Percentiles rank a stretch among this genome's conserved stretches.
These are phyloP conservation scores for Epichloe amarillans DNA, from an alignment of 2,329 filamentous ascomycete species.

Conservation along the genomic window DNA sequence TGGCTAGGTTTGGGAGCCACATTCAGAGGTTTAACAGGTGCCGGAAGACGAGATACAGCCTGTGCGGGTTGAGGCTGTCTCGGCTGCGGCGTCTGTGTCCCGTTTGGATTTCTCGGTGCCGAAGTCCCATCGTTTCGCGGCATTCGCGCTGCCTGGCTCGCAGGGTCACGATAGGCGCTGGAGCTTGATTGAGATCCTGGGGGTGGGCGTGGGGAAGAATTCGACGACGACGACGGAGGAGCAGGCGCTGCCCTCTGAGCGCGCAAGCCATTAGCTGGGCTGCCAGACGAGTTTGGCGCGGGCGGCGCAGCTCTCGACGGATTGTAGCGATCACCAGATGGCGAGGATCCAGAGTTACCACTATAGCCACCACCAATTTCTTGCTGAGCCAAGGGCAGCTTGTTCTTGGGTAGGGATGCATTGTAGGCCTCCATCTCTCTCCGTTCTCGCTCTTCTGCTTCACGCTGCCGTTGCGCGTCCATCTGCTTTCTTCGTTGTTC, in stretches of 20 bases:
- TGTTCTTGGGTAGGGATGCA: slow-evolving; percentile 71
- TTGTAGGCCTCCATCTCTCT: slow-evolving; percentile 82
- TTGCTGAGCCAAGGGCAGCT: slow-evolving; percentile 72
- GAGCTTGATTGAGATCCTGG: slow-evolving; percentile 37
- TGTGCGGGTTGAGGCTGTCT: slow-evolving; percentile 32
- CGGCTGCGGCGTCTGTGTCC: slow-evolving; percentile 37
- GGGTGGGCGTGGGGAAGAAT: slow-evolving; percentile 29
- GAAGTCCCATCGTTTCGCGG: slow-evolving; percentile 34
- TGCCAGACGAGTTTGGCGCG: slow-evolving; percentile 48
- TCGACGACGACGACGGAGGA: slow-evolving; percentile 35
- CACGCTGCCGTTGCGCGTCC: slow-evolving; percentile 42
- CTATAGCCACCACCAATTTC: slow-evolving; percentile 69
- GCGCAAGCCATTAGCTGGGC: slow-evolving; percentile 41
- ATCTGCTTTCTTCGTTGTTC: slow-evolving; percentile 49
- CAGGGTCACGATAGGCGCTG: slow-evolving; percentile 28
- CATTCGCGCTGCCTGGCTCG: slow-evolving; percentile 28
- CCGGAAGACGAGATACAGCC: slow-evolving; percentile 36
- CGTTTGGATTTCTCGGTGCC: slow-evolving; percentile 44
- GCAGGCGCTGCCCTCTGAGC: slow-evolving; percentile 77
- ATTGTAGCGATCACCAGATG: slow-evolving; percentile 61
- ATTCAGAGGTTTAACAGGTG: slow-evolving; percentile 65
- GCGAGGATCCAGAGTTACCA: slow-evolving; percentile 24
- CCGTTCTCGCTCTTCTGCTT: slow-evolving; percentile 52
- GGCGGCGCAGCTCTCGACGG: slow-evolving; percentile 74
- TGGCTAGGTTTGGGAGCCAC: slow-evolving; percentile 52